These are phyloP conservation scores for Colletotrichum sp. DNA, from an alignment of 2,329 filamentous ascomycete genomes.

Conservation along the genomic window DNA sequence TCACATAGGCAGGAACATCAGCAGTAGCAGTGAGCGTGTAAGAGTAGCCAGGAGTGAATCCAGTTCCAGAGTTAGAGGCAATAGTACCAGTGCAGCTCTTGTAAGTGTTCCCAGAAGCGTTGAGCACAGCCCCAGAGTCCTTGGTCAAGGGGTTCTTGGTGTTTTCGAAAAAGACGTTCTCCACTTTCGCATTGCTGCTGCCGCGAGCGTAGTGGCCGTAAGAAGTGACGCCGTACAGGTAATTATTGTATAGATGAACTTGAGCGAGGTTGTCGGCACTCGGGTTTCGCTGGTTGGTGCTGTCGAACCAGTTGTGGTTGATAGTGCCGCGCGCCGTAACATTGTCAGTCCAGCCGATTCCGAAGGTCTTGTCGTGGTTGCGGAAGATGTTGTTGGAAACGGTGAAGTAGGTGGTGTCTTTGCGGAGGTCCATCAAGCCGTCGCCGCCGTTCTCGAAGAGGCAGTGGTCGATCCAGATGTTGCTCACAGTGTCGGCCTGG, in stretches of 20 bases:
- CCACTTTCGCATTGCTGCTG: constrained; percentile 10
- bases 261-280: constrained; percentile 19
- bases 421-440: constrained; percentile 20
- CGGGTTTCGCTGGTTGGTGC: constrained; percentile 22
- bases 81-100: constrained; percentile 12
- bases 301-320: constrained; percentile 22
- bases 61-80: constrained; percentile 5
- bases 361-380: constrained; percentile 24
- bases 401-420: constrained; percentile 23
- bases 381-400: constrained; percentile 24
- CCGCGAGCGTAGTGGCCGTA: constrained; percentile 23
- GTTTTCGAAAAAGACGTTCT: constrained; percentile 23
- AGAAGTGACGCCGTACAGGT: constrained; percentile 9
- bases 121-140: neutral
- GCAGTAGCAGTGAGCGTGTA: constrained; percentile 9
- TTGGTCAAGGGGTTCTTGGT: constrained; percentile 13
- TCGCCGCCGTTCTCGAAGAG: constrained; percentile 19
- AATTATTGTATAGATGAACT: constrained; percentile 23
- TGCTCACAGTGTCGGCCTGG: constrained; percentile 19
- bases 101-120: constrained; percentile 4
- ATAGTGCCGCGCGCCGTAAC: constrained; percentile 19
- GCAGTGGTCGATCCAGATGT: constrained; percentile 24
- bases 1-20: constrained; percentile 15
- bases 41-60: constrained; percentile 5
- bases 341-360: constrained; percentile 24